Conservation (phyloP, 192 early-diverging fungal species). For the Backusella tarrabulga region DNA sequence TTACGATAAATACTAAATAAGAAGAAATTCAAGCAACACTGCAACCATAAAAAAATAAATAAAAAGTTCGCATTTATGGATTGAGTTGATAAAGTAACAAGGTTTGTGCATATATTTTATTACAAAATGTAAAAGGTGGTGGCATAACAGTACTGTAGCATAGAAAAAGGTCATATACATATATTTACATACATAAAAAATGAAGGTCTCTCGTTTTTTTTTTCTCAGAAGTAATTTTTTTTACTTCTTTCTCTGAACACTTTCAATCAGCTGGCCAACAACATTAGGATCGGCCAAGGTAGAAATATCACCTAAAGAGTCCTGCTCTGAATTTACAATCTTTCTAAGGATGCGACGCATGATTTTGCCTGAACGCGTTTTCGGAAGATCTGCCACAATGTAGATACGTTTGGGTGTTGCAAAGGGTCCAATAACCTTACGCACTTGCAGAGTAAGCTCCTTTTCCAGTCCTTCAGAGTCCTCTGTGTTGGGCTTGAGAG, state of each 20-base stretch:
- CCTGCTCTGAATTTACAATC: constrained; percentile 79
- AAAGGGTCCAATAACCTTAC: constrained; percentile 89
- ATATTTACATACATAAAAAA: background rate
- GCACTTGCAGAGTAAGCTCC: constrained; percentile 73
- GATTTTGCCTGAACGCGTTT: constrained; percentile 94
- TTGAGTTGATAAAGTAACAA: background rate
- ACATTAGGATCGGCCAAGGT: constrained; percentile 80
- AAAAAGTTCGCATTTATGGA: background rate
- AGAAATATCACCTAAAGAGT: constrained; percentile 82
- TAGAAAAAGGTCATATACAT: background rate
- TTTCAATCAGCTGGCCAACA: constrained; percentile 20
- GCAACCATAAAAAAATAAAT: background rate
- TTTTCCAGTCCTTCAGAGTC: constrained; percentile 47
- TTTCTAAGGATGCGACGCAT: constrained; percentile 94
- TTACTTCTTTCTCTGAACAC: constrained; percentile 12
- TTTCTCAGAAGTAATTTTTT: background rate
- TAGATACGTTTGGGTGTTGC: constrained; percentile 88
- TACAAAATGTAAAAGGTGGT: background rate
- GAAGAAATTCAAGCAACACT: no score
- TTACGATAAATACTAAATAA: no score
- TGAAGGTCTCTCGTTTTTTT: background rate
- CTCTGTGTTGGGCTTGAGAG: constrained; percentile 63
- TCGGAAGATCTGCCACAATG: constrained; percentile 84
- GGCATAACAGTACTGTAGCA: constrained; percentile 4
- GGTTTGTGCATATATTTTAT: background rate